Evolutionary conservation across 2,329 filamentous ascomycete genomes (phyloP), one percentile per base, ranked within the genome.

Genomic region (Macrophomina pseudophaseolina): DNA sequence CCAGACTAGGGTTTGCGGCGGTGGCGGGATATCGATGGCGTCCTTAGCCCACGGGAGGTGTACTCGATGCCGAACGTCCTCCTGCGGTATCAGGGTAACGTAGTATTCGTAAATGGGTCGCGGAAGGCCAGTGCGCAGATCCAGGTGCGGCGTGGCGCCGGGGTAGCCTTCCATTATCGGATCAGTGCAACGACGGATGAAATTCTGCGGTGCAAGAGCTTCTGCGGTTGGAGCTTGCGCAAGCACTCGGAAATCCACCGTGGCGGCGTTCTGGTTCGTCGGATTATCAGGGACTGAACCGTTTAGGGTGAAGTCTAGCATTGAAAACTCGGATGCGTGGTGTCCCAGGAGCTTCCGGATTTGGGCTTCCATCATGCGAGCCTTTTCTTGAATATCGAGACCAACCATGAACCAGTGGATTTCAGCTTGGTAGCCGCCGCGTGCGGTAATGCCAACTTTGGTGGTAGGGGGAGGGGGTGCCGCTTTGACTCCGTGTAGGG

Each of bases 201-300:
- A 83, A 35, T 76, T 79, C 3, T 70, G 60, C 0, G 77, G 74
- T 0, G 75, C 74, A 1, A 79, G 68, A 23, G 74, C 70, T 46
- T 71, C 72, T 16, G 79, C 77, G 33, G 76, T 73, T 16, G 67
- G 73, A 4, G 85, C 83, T 70, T 88, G 82, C 38, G 72, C 79
- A 69, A 85, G 79, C 56, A 83, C 74, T 30, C 82, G 70, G 48
- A 85, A 77, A 51, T 82, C 81, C 0, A 85, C 83, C 0, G 84
- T 86, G 0, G 83, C 83, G 0, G 78, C 78, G 32, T 81, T 79
- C 38, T 85, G 83, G n/a, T 77, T 80, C 2, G 70, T 71, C 0
- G 82, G 80, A 46, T 84, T 76, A 1, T 77, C 73, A 0, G 78
- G 73, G 1, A 65, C 76, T 40, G 69, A 79, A 58, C 74, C 84